These are phyloP conservation scores for Flueggea neowawraea DNA, from an alignment of 441 rosid species.

Conservation along the genomic window DNA sequence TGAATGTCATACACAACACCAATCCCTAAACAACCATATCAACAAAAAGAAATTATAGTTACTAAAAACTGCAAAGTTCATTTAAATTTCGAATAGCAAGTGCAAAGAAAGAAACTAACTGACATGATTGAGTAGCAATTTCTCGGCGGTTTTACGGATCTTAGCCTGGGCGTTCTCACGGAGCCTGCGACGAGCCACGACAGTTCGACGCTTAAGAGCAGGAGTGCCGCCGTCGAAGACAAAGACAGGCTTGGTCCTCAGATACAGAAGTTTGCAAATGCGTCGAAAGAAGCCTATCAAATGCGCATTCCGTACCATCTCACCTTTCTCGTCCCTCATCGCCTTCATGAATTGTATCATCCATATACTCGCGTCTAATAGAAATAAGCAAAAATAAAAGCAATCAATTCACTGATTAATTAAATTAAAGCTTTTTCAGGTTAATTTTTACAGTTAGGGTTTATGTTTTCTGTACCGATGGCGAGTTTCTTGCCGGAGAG, in stretches of 20 bases:
- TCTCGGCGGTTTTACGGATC: conserved; percentile 92
- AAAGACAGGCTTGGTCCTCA: conserved; percentile 84
- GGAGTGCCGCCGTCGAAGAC: conserved; percentile 98
- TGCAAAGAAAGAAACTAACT: conserved; percentile 6
- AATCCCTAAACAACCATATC: too few relatives aligned
- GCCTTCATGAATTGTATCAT: conserved; percentile 98
- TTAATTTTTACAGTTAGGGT: conserved; percentile 10
- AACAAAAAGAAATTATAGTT: too few relatives aligned
- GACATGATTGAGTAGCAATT: conserved; percentile 85
- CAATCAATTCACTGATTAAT: not conserved
- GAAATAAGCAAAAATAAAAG: not conserved
- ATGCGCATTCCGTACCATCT: conserved; percentile 92
- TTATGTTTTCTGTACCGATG: conserved; percentile 44
- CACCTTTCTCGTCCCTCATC: conserved; percentile 96
- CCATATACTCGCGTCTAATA: conserved; percentile 92
- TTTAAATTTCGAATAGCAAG: too few relatives aligned
- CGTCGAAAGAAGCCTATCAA: conserved; percentile 88
- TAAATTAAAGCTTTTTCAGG: conserved; percentile 8
- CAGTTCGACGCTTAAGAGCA: conserved; percentile 90
- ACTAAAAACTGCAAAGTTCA: too few relatives aligned
- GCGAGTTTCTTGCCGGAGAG: conserved; percentile 85
- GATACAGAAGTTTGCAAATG: conserved; percentile 81
- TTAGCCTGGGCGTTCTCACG: conserved; percentile 95
- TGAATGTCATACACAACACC: too few relatives aligned
- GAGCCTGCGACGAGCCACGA: conserved; percentile 86